A percentile compares a stretch with the other conserved stretches of the same genome.
phyloP scores from a whole-genome alignment of 2,329 filamentous ascomycete genomes.

The Orbilia ellipsospora region DNA sequence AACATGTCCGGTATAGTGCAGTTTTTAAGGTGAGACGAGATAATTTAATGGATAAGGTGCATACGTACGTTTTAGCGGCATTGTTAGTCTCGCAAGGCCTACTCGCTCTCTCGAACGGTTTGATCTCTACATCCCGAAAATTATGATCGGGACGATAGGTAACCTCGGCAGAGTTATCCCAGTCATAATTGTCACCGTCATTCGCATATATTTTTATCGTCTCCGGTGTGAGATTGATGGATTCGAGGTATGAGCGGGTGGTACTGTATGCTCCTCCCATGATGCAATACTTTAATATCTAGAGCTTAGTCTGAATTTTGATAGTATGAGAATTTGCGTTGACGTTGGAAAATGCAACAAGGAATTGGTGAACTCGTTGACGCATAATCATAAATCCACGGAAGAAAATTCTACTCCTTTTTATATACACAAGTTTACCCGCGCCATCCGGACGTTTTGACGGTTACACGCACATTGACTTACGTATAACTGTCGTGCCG shows the following conservation, averaged over 20 bases:
- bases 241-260: slow-evolving; percentile 2
- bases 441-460: too few species aligned
- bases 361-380: too few species aligned
- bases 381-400: too few species aligned
- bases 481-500: too few species aligned
- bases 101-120: not conserved
- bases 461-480: too few species aligned
- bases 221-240: not conserved
- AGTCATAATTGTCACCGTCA: slow-evolving; percentile 2
- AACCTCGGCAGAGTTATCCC: not conserved
- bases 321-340: too few species aligned
- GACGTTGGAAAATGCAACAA: too few species aligned
- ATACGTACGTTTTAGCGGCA: slow-evolving; percentile 2
- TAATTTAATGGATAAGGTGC: too few species aligned
- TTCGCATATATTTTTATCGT: not conserved
- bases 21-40: too few species aligned
- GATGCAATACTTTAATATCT: not conserved
- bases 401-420: too few species aligned
- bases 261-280: not conserved
- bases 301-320: too few species aligned
- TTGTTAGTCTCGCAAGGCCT: slow-evolving; percentile 1
- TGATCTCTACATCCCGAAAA: slow-evolving; percentile 5
- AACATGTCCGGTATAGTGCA: not conserved
- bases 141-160: not conserved
- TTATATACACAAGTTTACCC: too few species aligned